Evolutionary conservation across 305 asterid genomes (phyloP).

Genomic region (Solanum hybrid): DNA sequence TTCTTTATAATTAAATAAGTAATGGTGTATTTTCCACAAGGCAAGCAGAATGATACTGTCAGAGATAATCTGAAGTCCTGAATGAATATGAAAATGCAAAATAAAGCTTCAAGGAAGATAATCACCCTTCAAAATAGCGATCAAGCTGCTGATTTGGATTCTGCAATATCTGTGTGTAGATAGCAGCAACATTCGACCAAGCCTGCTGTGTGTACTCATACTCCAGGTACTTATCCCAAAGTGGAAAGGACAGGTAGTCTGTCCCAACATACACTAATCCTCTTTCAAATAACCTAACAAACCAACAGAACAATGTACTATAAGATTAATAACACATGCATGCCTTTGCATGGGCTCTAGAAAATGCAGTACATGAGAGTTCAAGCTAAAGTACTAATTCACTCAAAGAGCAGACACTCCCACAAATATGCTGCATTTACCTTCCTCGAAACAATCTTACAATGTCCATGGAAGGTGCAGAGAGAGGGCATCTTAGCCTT

Average conservation of each 20-base stretch:
- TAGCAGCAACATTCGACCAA: constrained; percentile 79
- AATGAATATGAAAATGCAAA: constrained; percentile 13
- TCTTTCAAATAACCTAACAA: constrained; percentile 93
- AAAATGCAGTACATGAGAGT: constrained; percentile 28
- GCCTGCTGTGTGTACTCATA: constrained; percentile 80
- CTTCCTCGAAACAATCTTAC: constrained; percentile 83
- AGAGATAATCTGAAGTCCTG: neutral
- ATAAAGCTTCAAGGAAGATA: constrained; percentile 5
- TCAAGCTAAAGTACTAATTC: constrained; percentile 38
- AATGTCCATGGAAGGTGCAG: constrained; percentile 65
- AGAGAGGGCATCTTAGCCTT: constrained; percentile 75
- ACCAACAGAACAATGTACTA: constrained; percentile 16
- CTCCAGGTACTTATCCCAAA: constrained; percentile 96
- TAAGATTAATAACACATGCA: constrained; percentile 12
- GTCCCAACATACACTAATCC: constrained; percentile 91
- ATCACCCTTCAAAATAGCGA: constrained; percentile 93
- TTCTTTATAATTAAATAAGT: neutral
- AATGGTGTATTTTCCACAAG: neutral
- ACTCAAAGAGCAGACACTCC: constrained; percentile 64
- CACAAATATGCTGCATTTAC: constrained; percentile 56
- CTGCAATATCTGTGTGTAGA: constrained; percentile 78
- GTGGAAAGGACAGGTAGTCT: constrained; percentile 81
- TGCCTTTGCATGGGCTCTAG: constrained; percentile 15
- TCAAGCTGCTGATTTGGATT: constrained; percentile 92
- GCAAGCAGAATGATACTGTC: neutral